Evolutionary conservation across 139 green algal species (phyloP).

Genomic region (Tetraselmis striata): DNA sequence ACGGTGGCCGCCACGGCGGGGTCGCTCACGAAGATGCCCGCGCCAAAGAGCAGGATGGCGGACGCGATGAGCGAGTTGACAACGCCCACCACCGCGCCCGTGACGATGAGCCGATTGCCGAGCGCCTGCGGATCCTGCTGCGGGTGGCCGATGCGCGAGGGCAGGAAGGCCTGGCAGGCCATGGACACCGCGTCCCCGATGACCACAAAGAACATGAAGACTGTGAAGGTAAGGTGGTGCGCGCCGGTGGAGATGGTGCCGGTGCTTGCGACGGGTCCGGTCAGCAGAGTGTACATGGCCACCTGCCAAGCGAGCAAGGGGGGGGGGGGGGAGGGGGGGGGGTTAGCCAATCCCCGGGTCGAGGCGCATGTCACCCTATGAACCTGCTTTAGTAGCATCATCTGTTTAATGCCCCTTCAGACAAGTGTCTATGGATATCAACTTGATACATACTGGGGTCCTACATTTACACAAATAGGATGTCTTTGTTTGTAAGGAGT

Average conservation of each 20-base stretch:
- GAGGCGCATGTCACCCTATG: too few species aligned
- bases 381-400: too few species aligned
- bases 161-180: slow-evolving; percentile 29
- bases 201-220: slow-evolving; percentile 34
- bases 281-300: slow-evolving; percentile 9
- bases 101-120: slow-evolving; percentile 12
- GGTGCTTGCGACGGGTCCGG: not conserved
- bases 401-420: too few species aligned
- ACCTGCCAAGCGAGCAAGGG: too few species aligned
- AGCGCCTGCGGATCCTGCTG: slow-evolving; percentile 2
- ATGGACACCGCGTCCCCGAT: slow-evolving; percentile 28
- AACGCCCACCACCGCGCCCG: slow-evolving; percentile 10
- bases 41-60: slow-evolving; percentile 4
- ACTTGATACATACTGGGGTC: too few species aligned
- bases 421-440: too few species aligned
- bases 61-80: slow-evolving; percentile 15
- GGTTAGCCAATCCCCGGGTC: too few species aligned
- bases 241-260: slow-evolving; percentile 13
- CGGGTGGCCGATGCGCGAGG: slow-evolving; percentile 5
- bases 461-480: too few species aligned
- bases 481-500: too few species aligned
- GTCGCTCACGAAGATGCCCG: slow-evolving; percentile 21
- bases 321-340: too few species aligned
- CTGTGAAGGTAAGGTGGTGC: slow-evolving; percentile 21
- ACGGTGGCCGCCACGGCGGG: slow-evolving; percentile 14